Evolutionary conservation across 2,329 filamentous ascomycete species (phyloP).

Genomic region (Fusarium sp.): DNA sequence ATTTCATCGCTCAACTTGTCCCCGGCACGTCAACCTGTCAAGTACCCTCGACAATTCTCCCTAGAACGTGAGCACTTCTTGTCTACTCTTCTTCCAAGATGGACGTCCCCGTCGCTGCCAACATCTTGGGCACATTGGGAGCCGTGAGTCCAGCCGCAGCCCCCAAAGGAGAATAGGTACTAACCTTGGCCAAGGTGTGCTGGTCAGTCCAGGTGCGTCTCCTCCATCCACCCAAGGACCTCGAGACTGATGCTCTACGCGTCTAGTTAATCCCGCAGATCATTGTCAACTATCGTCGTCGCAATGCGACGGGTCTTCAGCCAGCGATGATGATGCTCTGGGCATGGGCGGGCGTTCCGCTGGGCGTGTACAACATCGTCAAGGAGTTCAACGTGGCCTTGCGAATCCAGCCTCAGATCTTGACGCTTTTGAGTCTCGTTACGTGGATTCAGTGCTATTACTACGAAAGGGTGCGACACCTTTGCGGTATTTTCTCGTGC

Average conservation of each 20-base stretch:
- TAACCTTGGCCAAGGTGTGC: slow-evolving; percentile 55
- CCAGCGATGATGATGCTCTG: slow-evolving; percentile 78
- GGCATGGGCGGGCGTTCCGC: slow-evolving; percentile 72
- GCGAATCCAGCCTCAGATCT: slow-evolving; percentile 55
- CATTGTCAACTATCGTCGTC: slow-evolving; percentile 71
- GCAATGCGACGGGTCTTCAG: slow-evolving; percentile 72
- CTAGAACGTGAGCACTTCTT: neutral
- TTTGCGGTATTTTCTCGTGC: rapidly evolving
- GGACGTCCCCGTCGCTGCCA: slow-evolving; percentile 64
- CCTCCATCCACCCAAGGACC: neutral
- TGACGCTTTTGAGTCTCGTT: slow-evolving; percentile 53
- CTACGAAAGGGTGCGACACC: slow-evolving; percentile 48
- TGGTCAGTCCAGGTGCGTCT: slow-evolving; percentile 69
- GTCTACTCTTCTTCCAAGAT: slow-evolving; percentile 46
- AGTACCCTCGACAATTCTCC: neutral
- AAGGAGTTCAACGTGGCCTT: slow-evolving; percentile 54
- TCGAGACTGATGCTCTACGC: neutral
- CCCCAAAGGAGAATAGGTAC: neutral
- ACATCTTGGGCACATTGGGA: slow-evolving; percentile 67
- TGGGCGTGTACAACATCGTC: slow-evolving; percentile 63
- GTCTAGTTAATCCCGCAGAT: slow-evolving; percentile 73
- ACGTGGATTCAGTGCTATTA: slow-evolving; percentile 57
- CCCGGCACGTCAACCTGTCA: neutral
- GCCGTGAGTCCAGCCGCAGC: slow-evolving; percentile 53
- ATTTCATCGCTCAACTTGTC: slow-evolving; percentile 3